Conservation (phyloP, 768 basidiomycete genomes). For the Russula olivacea region DNA sequence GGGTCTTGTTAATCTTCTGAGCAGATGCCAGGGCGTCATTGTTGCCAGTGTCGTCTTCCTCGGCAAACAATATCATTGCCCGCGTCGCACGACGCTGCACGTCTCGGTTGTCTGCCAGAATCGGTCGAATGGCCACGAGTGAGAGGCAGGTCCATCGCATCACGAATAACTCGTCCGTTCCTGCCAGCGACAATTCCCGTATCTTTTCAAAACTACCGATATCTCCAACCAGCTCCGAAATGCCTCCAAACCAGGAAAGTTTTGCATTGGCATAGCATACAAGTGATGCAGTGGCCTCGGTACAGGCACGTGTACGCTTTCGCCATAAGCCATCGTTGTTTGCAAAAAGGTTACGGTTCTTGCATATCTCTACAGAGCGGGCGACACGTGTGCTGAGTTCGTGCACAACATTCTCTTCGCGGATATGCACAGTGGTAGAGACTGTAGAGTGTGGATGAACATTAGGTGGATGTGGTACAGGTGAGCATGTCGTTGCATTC, state of each 20-base stretch:
- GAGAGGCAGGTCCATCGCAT: neutral
- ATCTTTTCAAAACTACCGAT: neutral
- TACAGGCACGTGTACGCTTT: neutral
- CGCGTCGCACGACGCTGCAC: accelerated
- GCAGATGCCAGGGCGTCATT: too few relatives aligned
- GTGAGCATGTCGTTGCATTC: neutral
- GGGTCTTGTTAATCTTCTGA: neutral
- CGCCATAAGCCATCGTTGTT: neutral
- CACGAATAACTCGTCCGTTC: neutral
- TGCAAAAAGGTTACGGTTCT: neutral
- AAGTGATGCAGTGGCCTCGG: neutral
- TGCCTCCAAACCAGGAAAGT: neutral
- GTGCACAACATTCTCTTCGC: too few relatives aligned
- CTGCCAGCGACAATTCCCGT: neutral
- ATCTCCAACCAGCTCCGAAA: neutral
- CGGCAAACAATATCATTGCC: neutral
- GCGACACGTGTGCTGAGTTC: neutral
- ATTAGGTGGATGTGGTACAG: neutral
- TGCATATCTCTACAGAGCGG: neutral
- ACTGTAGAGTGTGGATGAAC: neutral
- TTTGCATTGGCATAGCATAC: neutral
- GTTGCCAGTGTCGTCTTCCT: neutral
- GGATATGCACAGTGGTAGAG: neutral
- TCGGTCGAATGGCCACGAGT: neutral
- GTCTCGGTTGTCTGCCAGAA: neutral